These are phyloP conservation scores for Furcasterigmium furcatum DNA, from an alignment of 2,329 filamentous ascomycete genomes.

Conservation along the genomic window DNA sequence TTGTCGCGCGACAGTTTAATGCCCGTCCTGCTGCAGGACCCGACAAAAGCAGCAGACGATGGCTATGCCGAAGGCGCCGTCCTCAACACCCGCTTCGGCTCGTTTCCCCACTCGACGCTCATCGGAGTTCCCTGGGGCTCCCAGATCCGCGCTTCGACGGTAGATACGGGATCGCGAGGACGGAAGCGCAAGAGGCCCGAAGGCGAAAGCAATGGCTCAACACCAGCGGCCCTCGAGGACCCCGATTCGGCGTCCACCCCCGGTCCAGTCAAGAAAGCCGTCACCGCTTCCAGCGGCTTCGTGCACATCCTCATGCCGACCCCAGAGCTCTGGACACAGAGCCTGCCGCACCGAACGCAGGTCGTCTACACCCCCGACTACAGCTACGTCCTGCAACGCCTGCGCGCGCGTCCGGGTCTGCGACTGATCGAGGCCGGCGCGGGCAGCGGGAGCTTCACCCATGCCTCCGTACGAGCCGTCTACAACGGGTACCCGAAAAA, in stretches of 20 bases:
- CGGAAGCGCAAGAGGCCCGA: slow-evolving; percentile 58
- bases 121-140: slow-evolving; percentile 84
- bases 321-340: slow-evolving; percentile 78
- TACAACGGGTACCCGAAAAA: slow-evolving; percentile 65
- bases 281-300: slow-evolving; percentile 64
- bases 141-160: slow-evolving; percentile 83
- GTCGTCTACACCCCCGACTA: slow-evolving; percentile 87
- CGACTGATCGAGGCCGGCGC: slow-evolving; percentile 77
- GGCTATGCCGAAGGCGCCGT: slow-evolving; percentile 76
- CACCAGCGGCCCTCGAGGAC: slow-evolving; percentile 25
- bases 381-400: slow-evolving; percentile 76
- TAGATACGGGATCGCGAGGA: slow-evolving; percentile 88
- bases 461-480: slow-evolving; percentile 72
- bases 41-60: slow-evolving; percentile 55
- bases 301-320: slow-evolving; percentile 76
- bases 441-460: slow-evolving; percentile 80
- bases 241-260: slow-evolving; percentile 24
- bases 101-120: slow-evolving; percentile 77
- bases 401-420: slow-evolving; percentile 70
- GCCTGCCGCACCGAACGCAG: slow-evolving; percentile 77
- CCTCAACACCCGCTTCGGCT: slow-evolving; percentile 91
- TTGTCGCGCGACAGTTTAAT: slow-evolving; percentile 83
- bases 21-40: slow-evolving; percentile 66
- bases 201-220: slow-evolving; percentile 25
- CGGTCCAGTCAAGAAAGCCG: slow-evolving; percentile 39